Evolutionary conservation across 73 alveolate genomes (phyloP).

Genomic region (Paramecium sexaurelia): DNA sequence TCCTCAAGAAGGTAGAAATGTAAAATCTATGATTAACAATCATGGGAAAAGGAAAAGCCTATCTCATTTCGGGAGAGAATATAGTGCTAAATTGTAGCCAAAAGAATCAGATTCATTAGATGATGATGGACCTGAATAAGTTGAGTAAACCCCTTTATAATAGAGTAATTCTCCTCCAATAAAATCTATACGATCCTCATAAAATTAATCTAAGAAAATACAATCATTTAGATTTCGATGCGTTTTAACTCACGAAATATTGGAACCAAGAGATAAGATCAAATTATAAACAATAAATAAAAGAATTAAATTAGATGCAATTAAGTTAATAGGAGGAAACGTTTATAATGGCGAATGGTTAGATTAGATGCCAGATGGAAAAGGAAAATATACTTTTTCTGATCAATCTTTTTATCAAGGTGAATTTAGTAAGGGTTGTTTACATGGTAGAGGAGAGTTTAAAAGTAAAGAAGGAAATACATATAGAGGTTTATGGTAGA

Average conservation of each 20-base stretch:
- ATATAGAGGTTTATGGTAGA: constrained; percentile 80
- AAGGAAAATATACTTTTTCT: constrained; percentile 72
- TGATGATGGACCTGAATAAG: not conserved
- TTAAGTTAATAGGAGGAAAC: constrained; percentile 38
- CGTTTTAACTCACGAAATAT: constrained; percentile 18
- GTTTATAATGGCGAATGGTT: constrained; percentile 45
- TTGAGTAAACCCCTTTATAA: not conserved
- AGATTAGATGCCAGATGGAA: constrained; percentile 59
- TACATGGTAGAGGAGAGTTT: constrained; percentile 76
- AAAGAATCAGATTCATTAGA: not conserved
- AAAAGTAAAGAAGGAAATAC: constrained; percentile 65
- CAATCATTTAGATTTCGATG: constrained; percentile 26
- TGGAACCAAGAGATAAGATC: not conserved
- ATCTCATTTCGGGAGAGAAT: not conserved
- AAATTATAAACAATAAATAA: not conserved
- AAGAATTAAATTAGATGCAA: constrained; percentile 22
- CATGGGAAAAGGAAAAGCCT: not conserved
- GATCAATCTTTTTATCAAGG: constrained; percentile 76
- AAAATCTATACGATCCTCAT: not conserved
- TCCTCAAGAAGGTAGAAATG: not conserved
- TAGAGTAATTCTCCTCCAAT: not conserved
- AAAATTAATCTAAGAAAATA: not conserved
- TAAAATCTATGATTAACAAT: not conserved
- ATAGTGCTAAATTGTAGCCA: not conserved
- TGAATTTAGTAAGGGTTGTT: constrained; percentile 70